Conservation (phyloP, 148 eudicot species). For the Rheum nobile region DNA sequence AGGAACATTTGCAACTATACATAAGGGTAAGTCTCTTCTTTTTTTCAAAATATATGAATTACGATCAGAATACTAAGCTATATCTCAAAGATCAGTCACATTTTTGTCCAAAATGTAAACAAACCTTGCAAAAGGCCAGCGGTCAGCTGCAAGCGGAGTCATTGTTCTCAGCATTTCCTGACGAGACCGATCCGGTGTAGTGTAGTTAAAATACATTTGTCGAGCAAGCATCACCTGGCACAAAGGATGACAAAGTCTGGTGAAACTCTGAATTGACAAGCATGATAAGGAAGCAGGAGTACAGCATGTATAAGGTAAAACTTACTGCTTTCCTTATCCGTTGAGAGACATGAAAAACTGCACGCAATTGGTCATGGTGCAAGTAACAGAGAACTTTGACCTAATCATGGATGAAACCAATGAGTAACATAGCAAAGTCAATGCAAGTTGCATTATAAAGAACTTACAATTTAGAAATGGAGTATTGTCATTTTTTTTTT, state of each 20-base stretch:
- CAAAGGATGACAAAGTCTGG: background rate
- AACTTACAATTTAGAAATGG: background rate
- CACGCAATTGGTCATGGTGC: conserved; percentile 89
- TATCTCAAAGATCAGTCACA: background rate
- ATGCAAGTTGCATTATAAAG: background rate
- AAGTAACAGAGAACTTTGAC: conserved; percentile 81
- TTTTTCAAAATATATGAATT: background rate
- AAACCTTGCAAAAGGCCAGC: conserved; percentile 84
- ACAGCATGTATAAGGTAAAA: background rate
- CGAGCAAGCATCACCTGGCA: conserved; percentile 61
- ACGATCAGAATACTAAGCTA: background rate
- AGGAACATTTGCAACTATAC: background rate
- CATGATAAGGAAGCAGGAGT: background rate
- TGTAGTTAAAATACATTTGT: conserved; percentile 75
- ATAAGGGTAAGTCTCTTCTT: background rate
- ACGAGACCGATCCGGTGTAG: conserved; percentile 84
- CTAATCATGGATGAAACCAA: conserved; percentile 24
- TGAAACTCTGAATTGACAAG: background rate
- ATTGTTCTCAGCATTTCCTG: conserved; percentile 67
- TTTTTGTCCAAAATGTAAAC: background rate
- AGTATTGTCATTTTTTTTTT: background rate
- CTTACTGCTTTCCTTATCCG: conserved; percentile 84
- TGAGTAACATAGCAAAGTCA: background rate
- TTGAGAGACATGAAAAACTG: conserved; percentile 87
- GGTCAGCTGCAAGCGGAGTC: conserved; percentile 75